These are phyloP conservation scores for Phytophthora melonis DNA, from an alignment of 352 stramenopile species.

Conservation along the genomic window DNA sequence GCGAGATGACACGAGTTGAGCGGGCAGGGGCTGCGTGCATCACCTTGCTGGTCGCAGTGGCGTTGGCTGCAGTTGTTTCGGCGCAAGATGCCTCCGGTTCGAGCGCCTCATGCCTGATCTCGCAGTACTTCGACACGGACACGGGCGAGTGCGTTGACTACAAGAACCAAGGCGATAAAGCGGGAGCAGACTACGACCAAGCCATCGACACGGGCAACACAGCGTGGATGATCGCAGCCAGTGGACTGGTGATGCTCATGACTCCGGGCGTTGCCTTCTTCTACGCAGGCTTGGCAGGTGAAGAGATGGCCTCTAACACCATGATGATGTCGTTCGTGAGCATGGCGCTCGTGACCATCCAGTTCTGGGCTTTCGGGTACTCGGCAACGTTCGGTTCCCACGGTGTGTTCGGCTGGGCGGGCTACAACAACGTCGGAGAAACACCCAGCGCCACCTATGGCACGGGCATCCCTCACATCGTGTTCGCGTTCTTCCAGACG, in stretches of 20 bases:
- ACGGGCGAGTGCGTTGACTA: slow-evolving; percentile 50
- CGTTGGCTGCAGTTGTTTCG: too few relatives aligned
- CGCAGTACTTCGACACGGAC: slow-evolving; percentile 49
- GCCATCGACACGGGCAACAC: slow-evolving; percentile 61
- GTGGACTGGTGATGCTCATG: slow-evolving; percentile 73
- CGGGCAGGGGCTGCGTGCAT: too few relatives aligned
- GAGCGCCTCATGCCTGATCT: slow-evolving; percentile 13
- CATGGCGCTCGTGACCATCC: slow-evolving; percentile 78
- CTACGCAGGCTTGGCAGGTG: slow-evolving; percentile 76
- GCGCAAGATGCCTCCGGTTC: slow-evolving; percentile 23
- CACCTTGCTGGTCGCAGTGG: too few relatives aligned
- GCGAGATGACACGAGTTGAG: too few relatives aligned
- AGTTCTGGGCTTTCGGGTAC: slow-evolving; percentile 83
- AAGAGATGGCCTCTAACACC: slow-evolving; percentile 79
- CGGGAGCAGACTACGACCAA: slow-evolving; percentile 31
- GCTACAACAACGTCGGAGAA: slow-evolving; percentile 62
- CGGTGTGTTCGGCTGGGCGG: slow-evolving; percentile 62
- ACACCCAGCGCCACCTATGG: slow-evolving; percentile 58
- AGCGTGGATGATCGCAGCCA: slow-evolving; percentile 63
- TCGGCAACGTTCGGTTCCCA: slow-evolving; percentile 67
- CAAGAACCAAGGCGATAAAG: slow-evolving; percentile 40
- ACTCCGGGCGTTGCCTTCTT: slow-evolving; percentile 73
- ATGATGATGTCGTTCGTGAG: slow-evolving; percentile 81
- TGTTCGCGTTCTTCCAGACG: slow-evolving; percentile 83
- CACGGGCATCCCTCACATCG: slow-evolving; percentile 63